These are phyloP conservation scores for Elongisporangium senticosum DNA, from an alignment of 352 stramenopile genomes.

Conservation along the genomic window DNA sequence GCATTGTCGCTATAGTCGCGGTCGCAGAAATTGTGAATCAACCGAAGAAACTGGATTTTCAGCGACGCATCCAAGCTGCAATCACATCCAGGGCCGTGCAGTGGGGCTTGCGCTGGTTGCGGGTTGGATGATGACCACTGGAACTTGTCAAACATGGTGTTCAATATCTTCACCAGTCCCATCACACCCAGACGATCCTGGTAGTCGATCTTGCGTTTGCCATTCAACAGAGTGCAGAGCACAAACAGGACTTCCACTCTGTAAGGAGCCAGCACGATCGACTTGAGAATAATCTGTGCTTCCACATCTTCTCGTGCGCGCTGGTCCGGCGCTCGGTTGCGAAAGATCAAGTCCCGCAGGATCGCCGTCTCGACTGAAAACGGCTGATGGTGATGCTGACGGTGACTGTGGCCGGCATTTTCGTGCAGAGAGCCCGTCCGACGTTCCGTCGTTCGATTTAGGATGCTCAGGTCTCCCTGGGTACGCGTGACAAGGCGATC, in stretches of 20 bases:
- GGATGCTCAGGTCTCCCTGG: conserved; percentile 45
- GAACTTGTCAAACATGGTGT: conserved; percentile 94
- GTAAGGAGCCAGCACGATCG: conserved; percentile 88
- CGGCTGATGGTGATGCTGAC: conserved; percentile 26
- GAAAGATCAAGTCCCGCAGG: conserved; percentile 68
- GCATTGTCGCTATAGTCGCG: conserved; percentile 86
- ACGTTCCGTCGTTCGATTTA: conserved; percentile 23
- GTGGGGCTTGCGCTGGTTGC: conserved; percentile 37
- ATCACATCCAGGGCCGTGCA: conserved; percentile 86
- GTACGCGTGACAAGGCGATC: conserved; percentile 48
- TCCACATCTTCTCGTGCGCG: conserved; percentile 60
- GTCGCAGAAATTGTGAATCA: conserved; percentile 97
- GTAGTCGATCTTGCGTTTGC: conserved; percentile 91
- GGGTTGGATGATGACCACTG: conserved; percentile 69
- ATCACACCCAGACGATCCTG: conserved; percentile 84
- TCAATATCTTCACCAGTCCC: conserved; percentile 88
- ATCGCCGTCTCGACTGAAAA: conserved; percentile 70
- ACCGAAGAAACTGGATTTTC: conserved; percentile 93
- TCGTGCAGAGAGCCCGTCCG: conserved; percentile 7
- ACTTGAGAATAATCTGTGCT: conserved; percentile 88
- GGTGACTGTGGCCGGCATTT: conserved; percentile 13
- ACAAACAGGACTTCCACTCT: conserved; percentile 97
- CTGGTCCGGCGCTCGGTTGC: conserved; percentile 44
- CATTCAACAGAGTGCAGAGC: conserved; percentile 93
- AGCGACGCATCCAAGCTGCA: conserved; percentile 93